Conservation (phyloP, 148 eudicot genomes). For the Vaccinium darrowii region DNA sequence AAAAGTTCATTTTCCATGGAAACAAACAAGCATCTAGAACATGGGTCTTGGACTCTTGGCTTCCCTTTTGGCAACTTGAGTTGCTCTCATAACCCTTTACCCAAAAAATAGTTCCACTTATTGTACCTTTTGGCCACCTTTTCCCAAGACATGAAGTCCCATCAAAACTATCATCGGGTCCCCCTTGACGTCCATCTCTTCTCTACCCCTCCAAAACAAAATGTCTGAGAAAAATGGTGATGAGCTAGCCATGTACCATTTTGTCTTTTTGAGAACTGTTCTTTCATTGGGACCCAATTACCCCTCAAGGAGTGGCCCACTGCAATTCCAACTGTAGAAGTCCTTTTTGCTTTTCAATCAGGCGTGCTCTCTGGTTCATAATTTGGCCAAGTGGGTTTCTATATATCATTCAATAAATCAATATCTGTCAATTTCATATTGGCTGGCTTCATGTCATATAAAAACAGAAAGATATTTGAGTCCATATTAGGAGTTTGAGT, state of each 20-base stretch:
- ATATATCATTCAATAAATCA: background rate
- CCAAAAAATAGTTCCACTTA: constrained; percentile 3
- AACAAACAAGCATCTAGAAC: background rate
- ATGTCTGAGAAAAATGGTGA: background rate
- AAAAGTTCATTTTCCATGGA: background rate
- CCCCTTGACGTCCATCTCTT: background rate
- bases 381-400: background rate
- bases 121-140: constrained; percentile 21
- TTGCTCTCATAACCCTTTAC: background rate
- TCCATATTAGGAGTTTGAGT: background rate
- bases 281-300: constrained; percentile 6
- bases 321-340: constrained; percentile 13
- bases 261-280: background rate
- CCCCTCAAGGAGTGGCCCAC: constrained; percentile 10
- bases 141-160: constrained; percentile 12
- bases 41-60: background rate
- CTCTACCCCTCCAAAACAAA: background rate
- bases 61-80: constrained; percentile 2
- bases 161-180: constrained; percentile 8
- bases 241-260: background rate
- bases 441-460: background rate
- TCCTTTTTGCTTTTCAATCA: constrained; percentile 14
- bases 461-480: background rate
- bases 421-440: background rate
- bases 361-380: background rate